Evolutionary conservation across 2,329 filamentous ascomycete species (phyloP), one percentile per base, ranked within the genome.

Genomic region (Metarhizium guizhouense): DNA sequence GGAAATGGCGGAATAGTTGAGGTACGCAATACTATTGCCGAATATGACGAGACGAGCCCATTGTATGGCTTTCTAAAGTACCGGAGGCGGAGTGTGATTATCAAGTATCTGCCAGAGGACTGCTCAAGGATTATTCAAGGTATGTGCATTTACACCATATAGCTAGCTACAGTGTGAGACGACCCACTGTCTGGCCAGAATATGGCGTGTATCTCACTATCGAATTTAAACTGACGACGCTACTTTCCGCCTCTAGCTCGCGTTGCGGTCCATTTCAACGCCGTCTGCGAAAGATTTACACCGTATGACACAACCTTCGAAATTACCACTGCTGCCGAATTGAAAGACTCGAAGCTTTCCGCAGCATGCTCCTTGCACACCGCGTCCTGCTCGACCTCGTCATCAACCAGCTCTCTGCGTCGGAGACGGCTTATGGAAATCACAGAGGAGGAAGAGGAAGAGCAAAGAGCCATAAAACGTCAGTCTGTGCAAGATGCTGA

Each of bases 121-220:
- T 93, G 92, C 61, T 97, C 94, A 60, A 83, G 94, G 64, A 77
- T 99, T 55, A 78, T 99, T 54, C 89, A 96, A 88, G 94, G 94
- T 96, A 73, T 63, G 83, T 70, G 56, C 51, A 32, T 54, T 49
- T 57, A 18, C 29, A 58, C 29, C 18, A 11, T 18, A 25, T 3
- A 25, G 25, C 11, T 36, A n/a, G 20, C 47, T n/a, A 34, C n/a
- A 18, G 16, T 34, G 47, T n/a, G 8, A 14, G 20, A 14, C 14
- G 10, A 20, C 6, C 20, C 10, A 11, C n/a, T 20, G 18, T 29
- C 18, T 53, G 16, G 47, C 53, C 36, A 34, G 32, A 36, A 42
- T 4, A 36, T 25, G 25, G 4, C 25, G 42, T 14, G 45, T 30
- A 4, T 48, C 6, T 48, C 7, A 29, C 6, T 16, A 14, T 48